These are phyloP conservation scores for Chrysochromulina parva DNA, from an alignment of 78 protist species.

Conservation along the genomic window DNA sequence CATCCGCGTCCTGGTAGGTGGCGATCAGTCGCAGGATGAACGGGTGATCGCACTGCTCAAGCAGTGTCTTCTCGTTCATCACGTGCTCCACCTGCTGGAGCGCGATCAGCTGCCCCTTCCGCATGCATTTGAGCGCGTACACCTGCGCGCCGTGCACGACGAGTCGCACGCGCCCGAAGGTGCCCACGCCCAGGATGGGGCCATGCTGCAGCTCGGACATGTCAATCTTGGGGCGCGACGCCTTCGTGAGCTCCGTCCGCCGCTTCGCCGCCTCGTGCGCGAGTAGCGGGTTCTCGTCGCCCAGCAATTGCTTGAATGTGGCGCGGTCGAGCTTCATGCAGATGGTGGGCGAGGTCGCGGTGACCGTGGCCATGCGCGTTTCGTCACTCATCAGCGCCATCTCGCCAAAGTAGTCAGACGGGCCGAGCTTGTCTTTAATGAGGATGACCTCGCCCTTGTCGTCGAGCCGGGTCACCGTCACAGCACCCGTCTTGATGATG, in stretches of 20 bases:
- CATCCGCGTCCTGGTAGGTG: constrained; percentile 3
- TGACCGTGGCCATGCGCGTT: not conserved
- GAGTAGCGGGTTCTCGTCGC: not conserved
- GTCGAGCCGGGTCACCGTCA: not conserved
- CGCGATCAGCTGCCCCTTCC: constrained; percentile 70
- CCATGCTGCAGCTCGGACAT: not conserved
- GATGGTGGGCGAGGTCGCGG: not conserved
- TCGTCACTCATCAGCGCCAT: not conserved
- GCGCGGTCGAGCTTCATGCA: not conserved
- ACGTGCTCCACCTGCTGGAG: constrained; percentile 62
- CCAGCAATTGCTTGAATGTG: not conserved
- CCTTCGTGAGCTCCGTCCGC: not conserved
- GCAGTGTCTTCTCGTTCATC: constrained; percentile 68
- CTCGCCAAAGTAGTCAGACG: not conserved
- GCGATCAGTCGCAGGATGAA: constrained; percentile 67
- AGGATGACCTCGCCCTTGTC: not conserved
- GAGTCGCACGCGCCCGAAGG: constrained; percentile 46
- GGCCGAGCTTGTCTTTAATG: not conserved
- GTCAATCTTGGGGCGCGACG: not conserved
- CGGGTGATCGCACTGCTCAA: constrained; percentile 70
- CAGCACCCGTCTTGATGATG: not conserved
- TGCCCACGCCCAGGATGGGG: constrained; percentile 33
- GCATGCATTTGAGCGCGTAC: not conserved
- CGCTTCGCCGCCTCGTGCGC: not conserved
- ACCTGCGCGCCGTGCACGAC: not conserved